Percentiles rank a stretch among this genome's conserved stretches.
phyloP scores from a whole-genome alignment of 768 basidiomycete genomes.

The Termitomyces sp. region DNA sequence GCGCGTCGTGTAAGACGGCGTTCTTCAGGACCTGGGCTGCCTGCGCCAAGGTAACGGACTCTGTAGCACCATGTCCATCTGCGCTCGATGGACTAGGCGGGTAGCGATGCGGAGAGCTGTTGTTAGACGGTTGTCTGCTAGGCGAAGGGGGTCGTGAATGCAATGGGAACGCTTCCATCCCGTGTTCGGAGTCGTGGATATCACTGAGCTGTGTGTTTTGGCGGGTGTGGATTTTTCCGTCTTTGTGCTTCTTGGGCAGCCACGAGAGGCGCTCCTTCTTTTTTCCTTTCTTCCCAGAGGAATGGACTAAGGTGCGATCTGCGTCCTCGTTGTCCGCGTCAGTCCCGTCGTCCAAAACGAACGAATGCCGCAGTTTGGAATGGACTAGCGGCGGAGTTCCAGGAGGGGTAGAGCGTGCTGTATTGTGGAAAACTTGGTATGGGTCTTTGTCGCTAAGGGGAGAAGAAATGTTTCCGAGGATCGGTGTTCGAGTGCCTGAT shows the following conservation, averaged over 20 bases:
- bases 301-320: slow-evolving; percentile 6
- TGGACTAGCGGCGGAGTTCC: slow-evolving; percentile 1
- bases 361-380: slow-evolving; percentile 10
- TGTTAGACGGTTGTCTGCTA: slow-evolving; percentile 3
- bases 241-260: background rate
- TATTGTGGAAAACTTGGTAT: slow-evolving; percentile 30
- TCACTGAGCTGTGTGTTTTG: background rate
- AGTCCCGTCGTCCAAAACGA: slow-evolving; percentile 7
- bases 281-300: slow-evolving; percentile 11
- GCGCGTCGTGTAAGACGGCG: slow-evolving; percentile 74
- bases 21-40: slow-evolving; percentile 66
- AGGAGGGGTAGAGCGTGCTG: slow-evolving; percentile 22
- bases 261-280: slow-evolving; percentile 15
- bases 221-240: background rate
- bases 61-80: slow-evolving; percentile 15
- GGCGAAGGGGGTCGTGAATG: slow-evolving; percentile 9
- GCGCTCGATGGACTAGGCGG: slow-evolving; percentile 28
- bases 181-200: background rate
- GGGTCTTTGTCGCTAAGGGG: slow-evolving; percentile 39
- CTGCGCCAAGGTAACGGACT: slow-evolving; percentile 43
- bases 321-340: slow-evolving; percentile 17
- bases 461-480: slow-evolving; percentile 29
- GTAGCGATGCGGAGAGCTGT: slow-evolving; percentile 30
- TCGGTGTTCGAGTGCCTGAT: slow-evolving; percentile 39
- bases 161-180: slow-evolving; percentile 3